Conservation (phyloP, 805 yeast species). For the Teunomyces kruisii region DNA sequence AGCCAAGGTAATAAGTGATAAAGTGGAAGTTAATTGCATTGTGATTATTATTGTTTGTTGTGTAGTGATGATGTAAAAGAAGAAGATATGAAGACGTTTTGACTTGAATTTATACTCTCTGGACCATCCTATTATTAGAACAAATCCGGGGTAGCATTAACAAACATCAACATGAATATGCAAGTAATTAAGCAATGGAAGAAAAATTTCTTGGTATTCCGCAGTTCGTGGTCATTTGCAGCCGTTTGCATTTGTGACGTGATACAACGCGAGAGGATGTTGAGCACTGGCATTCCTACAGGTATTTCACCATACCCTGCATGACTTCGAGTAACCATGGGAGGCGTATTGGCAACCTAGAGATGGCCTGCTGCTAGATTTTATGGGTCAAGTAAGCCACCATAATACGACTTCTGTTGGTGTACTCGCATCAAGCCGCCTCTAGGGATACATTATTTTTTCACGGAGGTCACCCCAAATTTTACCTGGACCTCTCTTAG, state of each 20-base stretch:
- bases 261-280: not conserved
- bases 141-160: not conserved
- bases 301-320: not conserved
- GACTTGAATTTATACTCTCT: not conserved
- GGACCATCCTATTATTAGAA: constrained; percentile 1
- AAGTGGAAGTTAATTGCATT: constrained; percentile 15
- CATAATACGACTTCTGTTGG: no score
- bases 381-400: no score
- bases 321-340: not conserved
- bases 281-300: not conserved
- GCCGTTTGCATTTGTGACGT: constrained; percentile 1
- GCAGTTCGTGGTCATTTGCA: constrained; percentile 1
- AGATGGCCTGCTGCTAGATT: no score
- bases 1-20: constrained; percentile 19
- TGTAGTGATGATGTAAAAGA: constrained; percentile 4
- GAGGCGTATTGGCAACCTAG: no score
- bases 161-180: not conserved
- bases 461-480: no score
- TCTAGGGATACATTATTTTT: no score
- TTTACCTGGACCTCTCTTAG: not conserved
- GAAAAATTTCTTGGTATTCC: not conserved
- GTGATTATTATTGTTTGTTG: not conserved
- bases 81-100: not conserved
- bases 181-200: constrained; percentile 1
- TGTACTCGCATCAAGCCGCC: no score